Evolutionary conservation across 2,329 filamentous ascomycete genomes (phyloP).

Genomic region (Claviceps monticola): DNA sequence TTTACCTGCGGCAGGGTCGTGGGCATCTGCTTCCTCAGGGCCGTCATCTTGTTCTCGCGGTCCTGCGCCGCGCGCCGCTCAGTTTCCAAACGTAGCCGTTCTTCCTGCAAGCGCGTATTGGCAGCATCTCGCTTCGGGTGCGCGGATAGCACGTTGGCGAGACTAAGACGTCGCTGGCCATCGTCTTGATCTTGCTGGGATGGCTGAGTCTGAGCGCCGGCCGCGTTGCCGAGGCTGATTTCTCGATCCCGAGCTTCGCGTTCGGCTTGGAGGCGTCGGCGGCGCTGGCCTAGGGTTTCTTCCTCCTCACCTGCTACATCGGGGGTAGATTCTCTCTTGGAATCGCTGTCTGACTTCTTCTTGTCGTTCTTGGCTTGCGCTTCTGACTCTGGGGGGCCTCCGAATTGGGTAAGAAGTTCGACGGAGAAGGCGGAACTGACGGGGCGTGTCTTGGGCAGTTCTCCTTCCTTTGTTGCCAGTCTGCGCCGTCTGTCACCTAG

Average conservation of each 20-base stretch:
- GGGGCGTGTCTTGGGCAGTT: conserved; percentile 39
- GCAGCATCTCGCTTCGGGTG: conserved; percentile 26
- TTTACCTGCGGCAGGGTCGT: conserved; percentile 19
- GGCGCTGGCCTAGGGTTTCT: conserved; percentile 67
- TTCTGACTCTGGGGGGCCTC: conserved; percentile 18
- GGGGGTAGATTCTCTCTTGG: not conserved
- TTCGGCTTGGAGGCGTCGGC: conserved; percentile 57
- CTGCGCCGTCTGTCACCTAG: conserved; percentile 51
- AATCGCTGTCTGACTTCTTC: not conserved
- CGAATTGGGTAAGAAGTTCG: conserved; percentile 55
- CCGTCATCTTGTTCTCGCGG: conserved; percentile 34
- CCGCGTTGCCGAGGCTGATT: conserved; percentile 26
- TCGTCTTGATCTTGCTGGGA: conserved; percentile 10
- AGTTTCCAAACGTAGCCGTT: conserved; percentile 27
- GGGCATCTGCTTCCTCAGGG: conserved; percentile 36
- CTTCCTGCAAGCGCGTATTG: conserved; percentile 27
- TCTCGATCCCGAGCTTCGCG: conserved; percentile 48
- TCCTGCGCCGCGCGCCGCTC: conserved; percentile 26
- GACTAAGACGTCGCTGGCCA: conserved; percentile 32
- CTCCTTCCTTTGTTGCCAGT: conserved; percentile 43
- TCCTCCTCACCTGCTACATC: conserved; percentile 32
- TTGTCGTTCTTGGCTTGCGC: not conserved
- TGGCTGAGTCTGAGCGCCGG: conserved; percentile 10
- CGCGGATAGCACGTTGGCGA: conserved; percentile 44
- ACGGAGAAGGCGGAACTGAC: conserved; percentile 53